These are phyloP conservation scores for Candida dubliniensis DNA, from an alignment of 1,139 yeast genomes.

Conservation along the genomic window DNA sequence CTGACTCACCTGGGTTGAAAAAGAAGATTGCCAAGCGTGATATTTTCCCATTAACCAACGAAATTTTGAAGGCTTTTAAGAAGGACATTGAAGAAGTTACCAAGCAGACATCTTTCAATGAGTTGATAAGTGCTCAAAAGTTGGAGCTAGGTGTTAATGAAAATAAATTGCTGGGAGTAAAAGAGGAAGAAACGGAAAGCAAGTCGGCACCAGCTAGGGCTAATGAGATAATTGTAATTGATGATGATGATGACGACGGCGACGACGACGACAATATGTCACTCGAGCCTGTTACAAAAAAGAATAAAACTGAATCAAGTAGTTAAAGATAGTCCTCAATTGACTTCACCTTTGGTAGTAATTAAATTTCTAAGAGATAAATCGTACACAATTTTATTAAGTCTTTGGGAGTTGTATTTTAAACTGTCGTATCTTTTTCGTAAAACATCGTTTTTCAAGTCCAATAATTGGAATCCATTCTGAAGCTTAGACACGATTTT, in stretches of 20 bases:
- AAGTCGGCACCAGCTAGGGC: neutral
- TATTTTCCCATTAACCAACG: slow-evolving; percentile 43
- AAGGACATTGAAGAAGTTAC: slow-evolving; percentile 32
- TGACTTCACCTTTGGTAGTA: slow-evolving; percentile 15
- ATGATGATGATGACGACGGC: neutral
- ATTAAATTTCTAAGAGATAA: slow-evolving; percentile 22
- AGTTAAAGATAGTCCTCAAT: slow-evolving; percentile 4
- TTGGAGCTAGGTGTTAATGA: neutral
- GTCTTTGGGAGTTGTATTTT: slow-evolving; percentile 30
- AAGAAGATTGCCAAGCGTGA: slow-evolving; percentile 48
- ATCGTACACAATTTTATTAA: slow-evolving; percentile 32
- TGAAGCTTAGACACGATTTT: slow-evolving; percentile 27
- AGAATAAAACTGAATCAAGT: slow-evolving; percentile 1
- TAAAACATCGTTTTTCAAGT: slow-evolving; percentile 30
- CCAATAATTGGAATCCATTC: slow-evolving; percentile 30
- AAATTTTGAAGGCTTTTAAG: slow-evolving; percentile 30
- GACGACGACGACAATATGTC: neutral
- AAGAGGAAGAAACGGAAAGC: neutral
- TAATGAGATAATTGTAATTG: neutral
- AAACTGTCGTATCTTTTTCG: slow-evolving; percentile 32
- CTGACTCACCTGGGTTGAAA: slow-evolving; percentile 37
- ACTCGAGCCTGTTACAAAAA: neutral
- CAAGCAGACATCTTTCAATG: slow-evolving; percentile 33
- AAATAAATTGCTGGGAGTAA: neutral
- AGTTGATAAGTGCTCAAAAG: slow-evolving; percentile 20